Evolutionary conservation across 2,329 filamentous ascomycete genomes (phyloP), one percentile per base, ranked within the genome.

Genomic region (Colletotrichum orchidophilum): DNA sequence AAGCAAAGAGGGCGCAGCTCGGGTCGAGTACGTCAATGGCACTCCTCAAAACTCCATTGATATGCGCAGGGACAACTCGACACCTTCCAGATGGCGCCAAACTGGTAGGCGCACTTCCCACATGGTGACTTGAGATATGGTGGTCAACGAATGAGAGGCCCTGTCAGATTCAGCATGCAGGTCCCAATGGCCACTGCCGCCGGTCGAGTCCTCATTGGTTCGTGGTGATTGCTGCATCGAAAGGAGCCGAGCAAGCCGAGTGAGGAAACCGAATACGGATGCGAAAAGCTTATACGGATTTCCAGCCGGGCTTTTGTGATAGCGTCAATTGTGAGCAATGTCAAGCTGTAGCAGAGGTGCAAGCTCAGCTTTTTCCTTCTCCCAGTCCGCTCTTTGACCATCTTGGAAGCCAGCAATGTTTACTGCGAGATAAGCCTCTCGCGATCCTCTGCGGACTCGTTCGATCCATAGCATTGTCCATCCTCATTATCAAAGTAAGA

Each of bases 261-360:
- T 46, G 39, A 27, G 33, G 55, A 29, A 33, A 59, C 24, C 35
- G 35, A 46, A 59, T 46, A 46, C 57, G 55, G 55, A 26, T 58
- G 55, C 54, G 54, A 58, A n/a, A 13, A 21, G 6, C 1, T 0
- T 18, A 1, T 21, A 3, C 5, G 26, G 15, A 58, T 27, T 27
- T 18, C 21, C 15, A 21, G 13, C 3, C 13, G 31, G 24, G 9
- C 12, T 24, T 21, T 46, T 1, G 15, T 46, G 18, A 46, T 46
- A 1, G 4, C 9, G 3, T 33, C 11, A 9, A 33, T 5, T 33
- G 31, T 33, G 7, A 46, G 15, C 1, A n/a, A 46, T 46, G 7
- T 3, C 1, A 11, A 39, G 1, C 2, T 3, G 12, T 7, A n/a
- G 2, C 18, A n/a, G n/a, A n/a, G n/a, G n/a, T n/a, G n/a, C n/a